Evolutionary conservation across 192 early-diverging fungal species (phyloP).

Genomic region (Linderina pennispora): DNA sequence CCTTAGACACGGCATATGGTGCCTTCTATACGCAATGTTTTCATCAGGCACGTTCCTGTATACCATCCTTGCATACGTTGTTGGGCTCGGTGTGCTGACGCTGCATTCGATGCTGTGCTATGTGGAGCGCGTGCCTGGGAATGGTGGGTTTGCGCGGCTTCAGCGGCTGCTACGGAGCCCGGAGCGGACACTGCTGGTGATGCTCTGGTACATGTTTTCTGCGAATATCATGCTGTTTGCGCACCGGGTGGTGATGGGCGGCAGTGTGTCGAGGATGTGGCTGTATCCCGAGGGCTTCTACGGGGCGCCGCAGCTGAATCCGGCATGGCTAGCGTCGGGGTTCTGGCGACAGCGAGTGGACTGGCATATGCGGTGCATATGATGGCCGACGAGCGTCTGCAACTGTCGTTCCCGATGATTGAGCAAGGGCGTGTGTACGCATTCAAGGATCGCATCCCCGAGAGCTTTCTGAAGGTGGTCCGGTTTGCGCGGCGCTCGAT

Average conservation of each 20-base stretch:
- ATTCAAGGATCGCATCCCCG: constrained; percentile 35
- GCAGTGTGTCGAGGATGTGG: constrained; percentile 23
- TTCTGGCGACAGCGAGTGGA: constrained; percentile 17
- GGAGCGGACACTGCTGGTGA: constrained; percentile 4
- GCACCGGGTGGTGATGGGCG: constrained; percentile 28
- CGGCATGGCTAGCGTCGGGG: constrained; percentile 32
- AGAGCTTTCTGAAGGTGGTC: constrained; percentile 20
- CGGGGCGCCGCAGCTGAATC: constrained; percentile 44
- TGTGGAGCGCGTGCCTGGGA: constrained; percentile 28
- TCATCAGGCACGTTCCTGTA: constrained; percentile 29
- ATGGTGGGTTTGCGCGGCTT: constrained; percentile 33
- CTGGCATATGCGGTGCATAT: constrained; percentile 18
- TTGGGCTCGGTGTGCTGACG: constrained; percentile 11
- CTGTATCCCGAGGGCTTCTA: constrained; percentile 40
- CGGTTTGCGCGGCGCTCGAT: constrained; percentile 15
- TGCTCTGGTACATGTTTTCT: constrained; percentile 9
- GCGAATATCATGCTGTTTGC: constrained; percentile 20
- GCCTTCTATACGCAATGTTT: constrained; percentile 15
- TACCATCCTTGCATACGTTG: constrained; percentile 22
- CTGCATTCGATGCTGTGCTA: constrained; percentile 28
- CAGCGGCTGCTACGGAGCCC: constrained; percentile 41
- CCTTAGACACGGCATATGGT: constrained; percentile 15
- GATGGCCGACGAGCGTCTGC: constrained; percentile 31
- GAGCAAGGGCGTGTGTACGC: constrained; percentile 41
- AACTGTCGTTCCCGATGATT: constrained; percentile 35